Percentiles rank a stretch among this genome's conserved stretches.
phyloP scores from a whole-genome alignment of 345 rosid species.

The Gossypium turneri region DNA sequence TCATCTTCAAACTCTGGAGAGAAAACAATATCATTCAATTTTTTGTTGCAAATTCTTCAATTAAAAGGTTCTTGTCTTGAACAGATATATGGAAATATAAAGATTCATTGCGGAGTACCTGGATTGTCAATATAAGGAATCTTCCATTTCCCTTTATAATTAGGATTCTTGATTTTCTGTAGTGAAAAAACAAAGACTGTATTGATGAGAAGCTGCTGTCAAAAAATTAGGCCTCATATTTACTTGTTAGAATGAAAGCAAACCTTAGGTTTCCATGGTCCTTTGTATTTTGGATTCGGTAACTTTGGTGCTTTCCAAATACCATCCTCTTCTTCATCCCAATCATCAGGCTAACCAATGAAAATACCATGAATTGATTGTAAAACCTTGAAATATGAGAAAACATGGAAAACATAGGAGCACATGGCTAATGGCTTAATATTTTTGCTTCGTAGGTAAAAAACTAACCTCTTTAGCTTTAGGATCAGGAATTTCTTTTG shows the following conservation, averaged over 20 bases:
- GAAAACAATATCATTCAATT: conserved; percentile 5
- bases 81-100: no score
- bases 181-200: neutral
- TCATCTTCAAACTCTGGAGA: conserved; percentile 91
- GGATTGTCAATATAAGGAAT: conserved; percentile 84
- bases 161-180: conserved; percentile 90
- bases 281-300: conserved; percentile 67
- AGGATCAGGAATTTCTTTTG: conserved; percentile 55
- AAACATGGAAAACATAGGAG: neutral
- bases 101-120: conserved; percentile 32
- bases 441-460: neutral
- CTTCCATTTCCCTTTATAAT: conserved; percentile 92
- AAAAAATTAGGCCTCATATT: conserved; percentile 10
- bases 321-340: conserved; percentile 78
- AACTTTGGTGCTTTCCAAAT: conserved; percentile 60
- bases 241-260: conserved; percentile 8
- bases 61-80: neutral
- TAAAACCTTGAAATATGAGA: neutral
- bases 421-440: neutral
- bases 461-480: conserved; percentile 53
- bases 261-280: conserved; percentile 78
- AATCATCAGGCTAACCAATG: conserved; percentile 48
- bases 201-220: neutral
- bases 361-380: conserved; percentile 7
- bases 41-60: neutral